These are phyloP conservation scores for Solanum chilense DNA, from an alignment of 257 asterid species.

Conservation along the genomic window DNA sequence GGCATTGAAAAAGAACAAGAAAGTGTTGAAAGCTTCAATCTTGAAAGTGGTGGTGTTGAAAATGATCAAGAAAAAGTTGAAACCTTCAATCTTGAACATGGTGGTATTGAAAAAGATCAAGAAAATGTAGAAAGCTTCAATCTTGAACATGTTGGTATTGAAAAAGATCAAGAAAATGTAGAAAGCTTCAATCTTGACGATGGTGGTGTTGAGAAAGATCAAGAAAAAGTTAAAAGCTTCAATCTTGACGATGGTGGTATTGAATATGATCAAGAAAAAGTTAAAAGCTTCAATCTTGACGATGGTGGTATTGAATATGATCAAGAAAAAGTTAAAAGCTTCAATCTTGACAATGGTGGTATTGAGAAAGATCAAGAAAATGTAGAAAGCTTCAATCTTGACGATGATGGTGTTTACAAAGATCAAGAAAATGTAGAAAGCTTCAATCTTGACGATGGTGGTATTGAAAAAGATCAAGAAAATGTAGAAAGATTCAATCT, in stretches of 20 bases:
- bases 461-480: neutral
- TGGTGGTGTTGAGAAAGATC: neutral
- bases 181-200: too few relatives aligned
- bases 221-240: neutral
- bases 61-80: neutral
- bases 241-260: neutral
- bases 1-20: neutral
- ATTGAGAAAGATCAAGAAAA: too few relatives aligned
- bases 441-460: accelerated
- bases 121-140: neutral
- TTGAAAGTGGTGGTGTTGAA: accelerated
- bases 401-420: neutral
- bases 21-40: neutral
- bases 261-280: neutral
- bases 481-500: neutral
- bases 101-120: too few relatives aligned
- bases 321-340: neutral
- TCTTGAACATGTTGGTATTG: neutral
- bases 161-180: too few relatives aligned
- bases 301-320: neutral
- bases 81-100: neutral
- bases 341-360: too few relatives aligned
- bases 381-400: neutral
- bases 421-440: neutral
- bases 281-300: accelerated